Evolutionary conservation across 495 filamentous ascomycete genomes (phyloP).

Genomic region (Bacidia rubella): DNA sequence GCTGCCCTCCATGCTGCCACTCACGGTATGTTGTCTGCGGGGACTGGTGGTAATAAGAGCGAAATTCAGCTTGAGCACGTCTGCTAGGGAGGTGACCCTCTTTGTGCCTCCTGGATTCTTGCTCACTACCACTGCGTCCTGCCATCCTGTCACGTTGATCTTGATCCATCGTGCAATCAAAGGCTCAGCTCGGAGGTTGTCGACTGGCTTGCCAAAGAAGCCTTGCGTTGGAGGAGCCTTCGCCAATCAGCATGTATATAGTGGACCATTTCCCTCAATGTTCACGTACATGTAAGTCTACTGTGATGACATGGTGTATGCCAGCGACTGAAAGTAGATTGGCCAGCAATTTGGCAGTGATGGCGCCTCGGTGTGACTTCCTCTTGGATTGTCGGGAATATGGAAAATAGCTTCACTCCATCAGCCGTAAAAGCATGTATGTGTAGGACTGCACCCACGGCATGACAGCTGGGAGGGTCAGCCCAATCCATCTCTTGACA

Average conservation of each 20-base stretch:
- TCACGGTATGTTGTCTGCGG: constrained; percentile 39
- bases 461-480: constrained; percentile 62
- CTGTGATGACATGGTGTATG: constrained; percentile 92
- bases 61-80: constrained; percentile 93
- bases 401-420: constrained; percentile 64
- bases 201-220: constrained; percentile 95
- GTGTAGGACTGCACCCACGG: constrained; percentile 43
- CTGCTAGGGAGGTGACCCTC: constrained; percentile 88
- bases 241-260: neutral
- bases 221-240: constrained; percentile 92
- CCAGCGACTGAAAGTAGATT: constrained; percentile 88
- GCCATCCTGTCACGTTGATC: constrained; percentile 75
- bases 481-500: constrained; percentile 3
- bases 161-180: constrained; percentile 93
- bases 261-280: neutral
- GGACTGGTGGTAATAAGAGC: constrained; percentile 92
- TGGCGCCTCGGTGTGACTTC: constrained; percentile 91
- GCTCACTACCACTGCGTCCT: constrained; percentile 85
- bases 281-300: constrained; percentile 69
- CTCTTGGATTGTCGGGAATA: constrained; percentile 99
- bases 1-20: constrained; percentile 44
- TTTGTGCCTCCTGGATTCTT: constrained; percentile 98
- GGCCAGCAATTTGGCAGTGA: constrained; percentile 92
- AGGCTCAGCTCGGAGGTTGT: constrained; percentile 93
- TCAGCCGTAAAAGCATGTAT: constrained; percentile 27